These are phyloP conservation scores for Coleophoma crateriformis DNA, from an alignment of 2,329 filamentous ascomycete genomes.

Conservation along the genomic window DNA sequence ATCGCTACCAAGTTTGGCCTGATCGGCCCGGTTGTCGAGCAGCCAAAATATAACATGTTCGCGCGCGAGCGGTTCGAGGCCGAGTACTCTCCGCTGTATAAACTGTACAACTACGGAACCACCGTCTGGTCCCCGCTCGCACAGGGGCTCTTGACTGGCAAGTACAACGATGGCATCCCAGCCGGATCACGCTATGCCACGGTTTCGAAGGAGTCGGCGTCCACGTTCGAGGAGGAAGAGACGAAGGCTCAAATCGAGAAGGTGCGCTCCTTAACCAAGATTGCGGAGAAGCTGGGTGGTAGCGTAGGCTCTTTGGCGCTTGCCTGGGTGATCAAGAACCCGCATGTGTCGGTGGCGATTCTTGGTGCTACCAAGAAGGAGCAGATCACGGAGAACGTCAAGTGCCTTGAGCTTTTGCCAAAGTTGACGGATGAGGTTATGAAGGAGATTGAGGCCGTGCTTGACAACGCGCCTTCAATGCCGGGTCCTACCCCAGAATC, in stretches of 20 bases:
- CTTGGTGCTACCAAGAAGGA: slow-evolving; percentile 45
- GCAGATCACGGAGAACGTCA: slow-evolving; percentile 46
- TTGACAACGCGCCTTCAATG: slow-evolving; percentile 27
- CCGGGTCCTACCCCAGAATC: slow-evolving; percentile 2
- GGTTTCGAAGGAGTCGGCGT: slow-evolving; percentile 47
- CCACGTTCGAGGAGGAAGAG: slow-evolving; percentile 45
- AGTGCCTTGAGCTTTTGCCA: slow-evolving; percentile 37
- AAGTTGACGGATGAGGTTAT: slow-evolving; percentile 45
- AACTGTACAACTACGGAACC: slow-evolving; percentile 50
- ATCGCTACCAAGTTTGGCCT: slow-evolving; percentile 52
- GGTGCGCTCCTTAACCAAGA: slow-evolving; percentile 35
- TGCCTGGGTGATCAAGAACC: slow-evolving; percentile 49
- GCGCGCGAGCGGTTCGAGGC: slow-evolving; percentile 52
- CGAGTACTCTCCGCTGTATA: slow-evolving; percentile 53
- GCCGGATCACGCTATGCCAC: slow-evolving; percentile 51
- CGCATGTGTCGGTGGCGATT: slow-evolving; percentile 47
- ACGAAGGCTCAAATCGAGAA: slow-evolving; percentile 26
- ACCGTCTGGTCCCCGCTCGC: slow-evolving; percentile 56
- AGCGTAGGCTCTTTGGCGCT: slow-evolving; percentile 45
- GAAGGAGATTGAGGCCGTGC: slow-evolving; percentile 43
- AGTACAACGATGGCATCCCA: slow-evolving; percentile 50
- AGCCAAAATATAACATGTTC: slow-evolving; percentile 60
- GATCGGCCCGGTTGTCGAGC: slow-evolving; percentile 56
- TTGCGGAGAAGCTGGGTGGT: slow-evolving; percentile 53
- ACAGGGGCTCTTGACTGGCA: slow-evolving; percentile 54